Evolutionary conservation across 179 eudicot species (phyloP).

Genomic region (Nepenthes alata): DNA sequence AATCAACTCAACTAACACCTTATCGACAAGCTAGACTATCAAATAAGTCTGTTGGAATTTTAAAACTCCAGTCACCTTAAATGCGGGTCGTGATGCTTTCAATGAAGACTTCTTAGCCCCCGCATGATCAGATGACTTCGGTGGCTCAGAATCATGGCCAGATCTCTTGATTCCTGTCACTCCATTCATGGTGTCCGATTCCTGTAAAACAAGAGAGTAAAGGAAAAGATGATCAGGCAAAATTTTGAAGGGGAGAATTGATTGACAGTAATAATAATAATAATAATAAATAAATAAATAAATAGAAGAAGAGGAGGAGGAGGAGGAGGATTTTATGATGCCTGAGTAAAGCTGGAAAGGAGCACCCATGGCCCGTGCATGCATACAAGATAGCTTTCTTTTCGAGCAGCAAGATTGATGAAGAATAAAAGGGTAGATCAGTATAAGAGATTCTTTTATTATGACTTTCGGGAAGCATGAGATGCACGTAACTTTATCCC

Average conservation of each 20-base stretch:
- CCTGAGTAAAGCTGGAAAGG: constrained; percentile 24
- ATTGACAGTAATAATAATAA: not conserved
- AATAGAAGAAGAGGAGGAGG: too few species aligned
- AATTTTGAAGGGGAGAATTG: not conserved
- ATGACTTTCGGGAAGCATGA: too few species aligned
- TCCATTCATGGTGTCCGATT: constrained; percentile 15
- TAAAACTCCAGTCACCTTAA: constrained; percentile 24
- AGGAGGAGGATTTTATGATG: constrained; percentile 12
- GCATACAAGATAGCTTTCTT: constrained; percentile 7
- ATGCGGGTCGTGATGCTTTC: constrained; percentile 28
- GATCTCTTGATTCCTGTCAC: constrained; percentile 28
- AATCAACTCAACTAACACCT: not conserved
- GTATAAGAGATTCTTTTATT: too few species aligned
- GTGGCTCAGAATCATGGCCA: constrained; percentile 13
- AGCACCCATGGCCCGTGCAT: constrained; percentile 8
- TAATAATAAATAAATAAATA: too few species aligned
- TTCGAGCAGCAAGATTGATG: constrained; percentile 9
- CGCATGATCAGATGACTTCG: constrained; percentile 8
- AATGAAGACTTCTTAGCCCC: constrained; percentile 25
- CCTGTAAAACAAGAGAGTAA: constrained; percentile 4
- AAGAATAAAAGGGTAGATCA: constrained; percentile 7
- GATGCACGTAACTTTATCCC: too few species aligned
- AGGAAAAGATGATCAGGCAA: not conserved
- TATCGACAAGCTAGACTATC: not conserved
- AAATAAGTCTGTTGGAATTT: not conserved